These are phyloP conservation scores for Helicostylum pulchrum DNA, from an alignment of 192 early-diverging fungal genomes.

Conservation along the genomic window DNA sequence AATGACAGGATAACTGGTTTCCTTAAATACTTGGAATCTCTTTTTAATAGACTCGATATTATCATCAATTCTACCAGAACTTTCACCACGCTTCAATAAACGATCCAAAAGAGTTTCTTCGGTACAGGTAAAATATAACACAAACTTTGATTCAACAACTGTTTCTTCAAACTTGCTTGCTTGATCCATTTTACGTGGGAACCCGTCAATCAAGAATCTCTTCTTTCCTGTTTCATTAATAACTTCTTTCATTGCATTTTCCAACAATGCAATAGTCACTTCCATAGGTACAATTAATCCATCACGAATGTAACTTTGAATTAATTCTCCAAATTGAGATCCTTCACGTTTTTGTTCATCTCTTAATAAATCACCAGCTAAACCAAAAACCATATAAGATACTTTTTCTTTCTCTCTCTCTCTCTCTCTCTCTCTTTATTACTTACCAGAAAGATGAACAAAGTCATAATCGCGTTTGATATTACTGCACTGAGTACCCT, in stretches of 20 bases:
- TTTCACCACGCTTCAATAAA: constrained; percentile 90
- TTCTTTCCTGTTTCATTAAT: constrained; percentile 47
- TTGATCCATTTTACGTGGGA: constrained; percentile 92
- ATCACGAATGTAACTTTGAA: constrained; percentile 84
- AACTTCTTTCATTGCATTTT: constrained; percentile 78
- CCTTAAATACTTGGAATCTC: constrained; percentile 83
- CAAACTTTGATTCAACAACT: constrained; percentile 65
- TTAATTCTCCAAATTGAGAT: constrained; percentile 84
- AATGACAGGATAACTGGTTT: constrained; percentile 88
- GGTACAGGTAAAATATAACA: constrained; percentile 90
- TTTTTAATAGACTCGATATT: constrained; percentile 95
- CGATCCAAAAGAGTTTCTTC: constrained; percentile 86
- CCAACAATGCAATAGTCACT: constrained; percentile 87
- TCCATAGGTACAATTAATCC: constrained; percentile 94
- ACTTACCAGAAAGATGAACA: constrained; percentile 83
- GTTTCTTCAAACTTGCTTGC: constrained; percentile 86
- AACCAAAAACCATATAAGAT: not conserved
- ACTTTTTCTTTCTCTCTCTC: not conserved
- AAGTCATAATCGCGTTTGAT: constrained; percentile 87
- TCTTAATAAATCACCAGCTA: constrained; percentile 90
- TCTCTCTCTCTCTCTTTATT: not conserved
- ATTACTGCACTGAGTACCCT: constrained; percentile 91
- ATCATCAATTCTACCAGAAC: constrained; percentile 87
- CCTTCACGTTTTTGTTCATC: constrained; percentile 78
- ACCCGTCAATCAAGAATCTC: constrained; percentile 93